Evolutionary conservation across 1,139 yeast genomes (phyloP), one percentile per base, ranked within the genome.

Genomic region (Hyphopichia wangnamkhiaoensis): DNA sequence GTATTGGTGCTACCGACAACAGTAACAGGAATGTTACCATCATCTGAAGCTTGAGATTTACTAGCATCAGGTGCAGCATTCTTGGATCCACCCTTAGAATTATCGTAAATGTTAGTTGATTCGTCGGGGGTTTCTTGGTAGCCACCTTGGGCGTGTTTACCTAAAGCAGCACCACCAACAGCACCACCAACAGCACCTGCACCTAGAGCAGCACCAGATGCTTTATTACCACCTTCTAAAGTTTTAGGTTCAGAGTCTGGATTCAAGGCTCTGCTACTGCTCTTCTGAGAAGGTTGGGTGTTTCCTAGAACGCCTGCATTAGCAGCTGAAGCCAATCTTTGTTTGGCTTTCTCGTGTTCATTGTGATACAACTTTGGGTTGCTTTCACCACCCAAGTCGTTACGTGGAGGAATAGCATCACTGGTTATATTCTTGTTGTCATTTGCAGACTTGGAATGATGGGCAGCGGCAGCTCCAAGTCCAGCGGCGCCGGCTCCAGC

Each of bases 1-100:
- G 56, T 58, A 41, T 58, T 61, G 26, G 49, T 51, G 30, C 58
- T 58, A n/a, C 70, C 70, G 44, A 55, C 57, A 16, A 67, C 65
- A 26, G 59, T 57, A 4, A 61, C 67, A 8, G 44, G 44, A 31
- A 39, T 39, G 16, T 37, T 39, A 2, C 38, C 46, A 15, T 32
- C 40, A 12, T 37, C 31, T 10, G 31, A 23, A 15, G 35, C 37
- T 19, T 38, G 32, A 14, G 35, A 19, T 19, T 30, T 23, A n/a
- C 16, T 17, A 3, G 21, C n/a, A 19, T 23, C 33, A 5, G 17
- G 17, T 5, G 31, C 15, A 5, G 40, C 40, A 17, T n/a, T 18
- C n/a, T 17, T 9, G 16, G 39, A 16, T 3, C 24, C 33, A n/a
- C 2, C 20, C 5, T 17, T 18, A 13, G 16, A 27, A 7, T 24